These are phyloP conservation scores for Epichloe gansuensis DNA, from an alignment of 2,329 filamentous ascomycete genomes.

Conservation along the genomic window DNA sequence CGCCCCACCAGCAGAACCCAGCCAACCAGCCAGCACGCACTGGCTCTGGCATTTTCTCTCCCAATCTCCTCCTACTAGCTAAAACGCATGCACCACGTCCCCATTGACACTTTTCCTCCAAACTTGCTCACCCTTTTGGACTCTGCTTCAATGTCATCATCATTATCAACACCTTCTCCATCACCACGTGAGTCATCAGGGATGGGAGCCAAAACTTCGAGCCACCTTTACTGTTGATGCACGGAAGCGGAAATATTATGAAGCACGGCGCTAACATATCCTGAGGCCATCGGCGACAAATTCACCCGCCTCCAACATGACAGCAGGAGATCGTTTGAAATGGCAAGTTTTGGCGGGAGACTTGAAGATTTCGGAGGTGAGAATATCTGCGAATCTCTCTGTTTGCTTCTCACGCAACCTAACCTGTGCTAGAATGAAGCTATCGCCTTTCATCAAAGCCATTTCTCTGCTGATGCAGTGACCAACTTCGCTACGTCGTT, in stretches of 20 bases:
- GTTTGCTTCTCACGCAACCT: not conserved
- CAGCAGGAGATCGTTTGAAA: not conserved
- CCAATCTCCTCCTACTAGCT: no score
- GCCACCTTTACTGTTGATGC: not conserved
- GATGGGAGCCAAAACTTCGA: not conserved
- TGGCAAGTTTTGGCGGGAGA: not conserved
- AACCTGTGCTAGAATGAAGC: slow-evolving; percentile 42
- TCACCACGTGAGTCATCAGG: not conserved
- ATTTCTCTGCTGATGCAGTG: slow-evolving; percentile 41
- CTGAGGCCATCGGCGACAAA: not conserved
- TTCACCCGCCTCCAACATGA: not conserved
- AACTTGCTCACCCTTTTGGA: not conserved
- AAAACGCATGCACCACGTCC: no score
- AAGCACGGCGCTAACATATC: not conserved
- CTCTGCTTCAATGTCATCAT: not conserved
- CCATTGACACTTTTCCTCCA: not conserved
- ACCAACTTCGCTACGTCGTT: slow-evolving; percentile 35
- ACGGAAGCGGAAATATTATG: not conserved
- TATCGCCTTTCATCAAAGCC: slow-evolving; percentile 42
- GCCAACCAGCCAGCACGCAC: not conserved
- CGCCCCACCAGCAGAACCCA: not conserved
- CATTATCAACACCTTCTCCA: not conserved
- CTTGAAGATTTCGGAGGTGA: slow-evolving; percentile 2
- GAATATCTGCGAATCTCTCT: not conserved
- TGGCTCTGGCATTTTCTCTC: not conserved